These are phyloP conservation scores for Thelonectria blattea DNA, from an alignment of 2,329 filamentous ascomycete species.

Conservation along the genomic window DNA sequence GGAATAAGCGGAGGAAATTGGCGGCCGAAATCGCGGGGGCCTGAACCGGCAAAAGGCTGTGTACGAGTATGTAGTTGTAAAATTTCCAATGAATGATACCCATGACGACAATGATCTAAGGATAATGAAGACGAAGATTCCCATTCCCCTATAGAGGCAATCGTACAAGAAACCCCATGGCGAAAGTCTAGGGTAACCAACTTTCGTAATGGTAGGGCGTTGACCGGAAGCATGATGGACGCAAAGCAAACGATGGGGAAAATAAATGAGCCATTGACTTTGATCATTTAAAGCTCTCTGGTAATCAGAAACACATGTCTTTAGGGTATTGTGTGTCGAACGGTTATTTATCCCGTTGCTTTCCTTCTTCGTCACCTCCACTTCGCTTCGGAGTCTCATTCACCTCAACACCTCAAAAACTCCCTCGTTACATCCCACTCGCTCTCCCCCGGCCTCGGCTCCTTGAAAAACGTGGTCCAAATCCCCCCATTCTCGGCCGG, in stretches of 20 bases:
- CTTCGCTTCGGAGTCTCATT: not conserved
- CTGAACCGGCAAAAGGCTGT: not conserved
- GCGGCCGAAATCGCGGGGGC: slow-evolving; percentile 41
- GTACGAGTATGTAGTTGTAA: not conserved
- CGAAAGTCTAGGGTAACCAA: too few species aligned
- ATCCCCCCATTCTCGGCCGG: slow-evolving; percentile 31
- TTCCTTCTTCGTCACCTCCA: too few species aligned
- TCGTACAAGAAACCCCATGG: too few species aligned
- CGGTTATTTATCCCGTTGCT: not conserved
- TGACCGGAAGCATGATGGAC: too few species aligned
- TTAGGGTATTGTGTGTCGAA: not conserved
- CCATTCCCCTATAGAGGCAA: too few species aligned
- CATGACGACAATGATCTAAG: slow-evolving; percentile 13
- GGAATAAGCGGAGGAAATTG: slow-evolving; percentile 78
- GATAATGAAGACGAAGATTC: too few species aligned
- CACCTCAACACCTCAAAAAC: slow-evolving; percentile 31
- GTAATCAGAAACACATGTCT: too few species aligned
- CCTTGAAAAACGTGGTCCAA: slow-evolving; percentile 40
- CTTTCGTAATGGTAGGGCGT: too few species aligned
- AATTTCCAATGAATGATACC: slow-evolving; percentile 33
- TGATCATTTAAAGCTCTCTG: too few species aligned
- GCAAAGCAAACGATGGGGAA: too few species aligned
- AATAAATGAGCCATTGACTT: too few species aligned
- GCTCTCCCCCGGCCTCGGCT: slow-evolving; percentile 30
- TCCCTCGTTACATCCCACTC: slow-evolving; percentile 41